These are phyloP conservation scores for Fraxinus sp. DNA, from an alignment of 305 asterid species.

Conservation along the genomic window DNA sequence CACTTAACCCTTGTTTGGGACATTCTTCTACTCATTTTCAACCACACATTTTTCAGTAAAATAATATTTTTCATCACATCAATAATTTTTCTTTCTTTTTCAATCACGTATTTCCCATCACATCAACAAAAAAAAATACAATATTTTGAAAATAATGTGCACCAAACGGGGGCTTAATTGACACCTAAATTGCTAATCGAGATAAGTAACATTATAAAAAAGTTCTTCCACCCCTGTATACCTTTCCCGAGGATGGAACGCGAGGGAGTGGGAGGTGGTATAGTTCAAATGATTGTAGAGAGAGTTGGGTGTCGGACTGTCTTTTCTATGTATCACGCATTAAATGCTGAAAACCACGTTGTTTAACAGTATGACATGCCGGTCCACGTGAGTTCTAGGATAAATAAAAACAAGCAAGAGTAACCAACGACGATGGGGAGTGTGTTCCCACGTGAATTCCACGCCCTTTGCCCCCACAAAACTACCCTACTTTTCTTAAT, in stretches of 20 bases:
- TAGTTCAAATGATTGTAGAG: neutral
- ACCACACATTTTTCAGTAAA: no score
- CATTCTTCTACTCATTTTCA: no score
- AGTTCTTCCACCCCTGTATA: no score
- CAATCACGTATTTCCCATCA: no score
- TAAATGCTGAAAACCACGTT: neutral
- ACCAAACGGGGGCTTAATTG: no score
- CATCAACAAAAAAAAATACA: no score
- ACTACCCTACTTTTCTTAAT: neutral
- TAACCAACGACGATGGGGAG: neutral
- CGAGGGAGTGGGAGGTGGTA: neutral
- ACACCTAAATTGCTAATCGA: no score
- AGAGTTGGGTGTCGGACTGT: slow-evolving; percentile 1
- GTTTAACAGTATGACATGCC: neutral
- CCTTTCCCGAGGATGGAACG: neutral
- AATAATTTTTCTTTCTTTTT: no score
- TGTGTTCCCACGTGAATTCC: neutral
- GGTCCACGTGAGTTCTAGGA: neutral
- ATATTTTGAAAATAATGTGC: no score
- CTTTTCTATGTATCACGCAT: neutral
- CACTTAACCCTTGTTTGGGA: no score
- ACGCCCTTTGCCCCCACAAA: neutral
- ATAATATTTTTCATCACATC: no score
- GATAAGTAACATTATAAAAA: neutral
- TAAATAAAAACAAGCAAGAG: neutral